Percentiles rank a stretch among this genome's conserved stretches.
These are phyloP conservation scores for Aureobasidium sp. DNA, from an alignment of 2,329 filamentous ascomycete species.

Conservation along the genomic window DNA sequence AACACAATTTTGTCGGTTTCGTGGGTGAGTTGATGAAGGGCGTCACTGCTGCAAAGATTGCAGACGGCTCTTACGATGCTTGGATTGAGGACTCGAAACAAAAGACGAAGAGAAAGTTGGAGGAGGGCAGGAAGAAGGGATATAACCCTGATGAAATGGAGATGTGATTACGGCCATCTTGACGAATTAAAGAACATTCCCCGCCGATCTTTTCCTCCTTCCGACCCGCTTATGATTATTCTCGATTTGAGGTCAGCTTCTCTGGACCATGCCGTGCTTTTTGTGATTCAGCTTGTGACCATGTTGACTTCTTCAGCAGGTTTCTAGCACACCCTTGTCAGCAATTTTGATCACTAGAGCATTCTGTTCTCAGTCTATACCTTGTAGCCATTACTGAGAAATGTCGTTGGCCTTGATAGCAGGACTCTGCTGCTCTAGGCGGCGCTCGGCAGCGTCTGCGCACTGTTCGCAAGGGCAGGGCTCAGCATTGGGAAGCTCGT, in stretches of 20 bases:
- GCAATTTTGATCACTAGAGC: too few relatives aligned
- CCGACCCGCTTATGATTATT: background rate
- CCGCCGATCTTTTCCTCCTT: background rate
- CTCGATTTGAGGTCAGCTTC: background rate
- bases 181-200: background rate
- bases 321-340: background rate
- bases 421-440: background rate
- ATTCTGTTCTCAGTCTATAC: background rate
- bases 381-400: background rate
- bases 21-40: slow-evolving; percentile 83
- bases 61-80: slow-evolving; percentile 58
- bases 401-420: background rate
- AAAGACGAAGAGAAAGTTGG: slow-evolving; percentile 46
- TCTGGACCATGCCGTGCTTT: background rate
- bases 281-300: background rate
- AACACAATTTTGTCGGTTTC: slow-evolving; percentile 96
- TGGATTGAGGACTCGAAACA: slow-evolving; percentile 66
- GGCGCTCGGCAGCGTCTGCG: background rate
- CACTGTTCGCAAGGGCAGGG: background rate
- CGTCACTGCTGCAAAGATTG: slow-evolving; percentile 69
- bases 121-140: slow-evolving; percentile 38
- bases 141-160: slow-evolving; percentile 35
- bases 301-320: background rate
- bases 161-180: slow-evolving; percentile 19
- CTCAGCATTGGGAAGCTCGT: background rate